These are phyloP conservation scores for Aspergillus awamori DNA, from an alignment of 2,329 filamentous ascomycete genomes.

Conservation along the genomic window DNA sequence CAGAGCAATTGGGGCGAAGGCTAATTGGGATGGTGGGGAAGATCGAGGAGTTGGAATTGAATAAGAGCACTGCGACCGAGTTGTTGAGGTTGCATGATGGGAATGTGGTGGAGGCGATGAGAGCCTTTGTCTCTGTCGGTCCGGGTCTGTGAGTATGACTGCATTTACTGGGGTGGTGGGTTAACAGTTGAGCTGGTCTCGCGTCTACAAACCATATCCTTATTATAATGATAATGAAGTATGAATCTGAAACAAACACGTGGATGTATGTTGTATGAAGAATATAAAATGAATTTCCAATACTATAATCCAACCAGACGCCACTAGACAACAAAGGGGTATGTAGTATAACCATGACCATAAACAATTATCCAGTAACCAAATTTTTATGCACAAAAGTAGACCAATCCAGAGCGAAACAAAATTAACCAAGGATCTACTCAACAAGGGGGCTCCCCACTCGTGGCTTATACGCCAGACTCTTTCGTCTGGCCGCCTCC, in stretches of 20 bases:
- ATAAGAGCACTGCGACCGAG: slow-evolving; percentile 51
- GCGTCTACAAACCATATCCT: too few species aligned
- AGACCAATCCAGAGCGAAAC: neutral
- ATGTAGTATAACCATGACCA: too few species aligned
- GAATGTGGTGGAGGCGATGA: slow-evolving; percentile 45
- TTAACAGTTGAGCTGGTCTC: too few species aligned
- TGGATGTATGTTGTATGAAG: too few species aligned
- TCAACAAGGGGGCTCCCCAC: slow-evolving; percentile 71
- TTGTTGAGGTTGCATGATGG: slow-evolving; percentile 51
- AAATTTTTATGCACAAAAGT: neutral
- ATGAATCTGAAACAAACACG: too few species aligned
- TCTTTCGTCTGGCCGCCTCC: slow-evolving; percentile 74
- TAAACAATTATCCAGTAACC: neutral
- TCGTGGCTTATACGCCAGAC: slow-evolving; percentile 75
- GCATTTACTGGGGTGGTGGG: too few species aligned
- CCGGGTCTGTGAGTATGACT: too few species aligned
- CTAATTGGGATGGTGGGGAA: slow-evolving; percentile 19
- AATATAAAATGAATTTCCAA: neutral
- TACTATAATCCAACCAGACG: neutral
- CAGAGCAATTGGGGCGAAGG: neutral
- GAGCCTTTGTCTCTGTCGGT: slow-evolving; percentile 39
- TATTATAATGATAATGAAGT: too few species aligned
- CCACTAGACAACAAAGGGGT: too few species aligned
- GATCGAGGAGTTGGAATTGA: slow-evolving; percentile 51
- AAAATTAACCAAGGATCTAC: slow-evolving; percentile 19